Conservation (phyloP, 2,329 filamentous ascomycete species). For the Penicillium verrucosum region DNA sequence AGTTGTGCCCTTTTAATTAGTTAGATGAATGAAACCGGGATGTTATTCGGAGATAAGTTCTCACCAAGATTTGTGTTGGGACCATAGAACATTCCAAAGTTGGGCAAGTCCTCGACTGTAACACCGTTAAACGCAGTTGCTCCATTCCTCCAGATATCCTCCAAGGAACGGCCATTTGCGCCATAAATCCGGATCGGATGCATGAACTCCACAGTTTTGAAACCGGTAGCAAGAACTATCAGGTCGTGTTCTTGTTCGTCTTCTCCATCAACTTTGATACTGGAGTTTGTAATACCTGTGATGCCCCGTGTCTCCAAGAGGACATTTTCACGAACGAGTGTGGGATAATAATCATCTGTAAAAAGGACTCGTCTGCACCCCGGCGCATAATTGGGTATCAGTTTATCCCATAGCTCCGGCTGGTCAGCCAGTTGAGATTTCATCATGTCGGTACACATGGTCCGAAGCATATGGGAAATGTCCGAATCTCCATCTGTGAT, state of each 20-base stretch:
- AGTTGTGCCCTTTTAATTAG: constrained; percentile 47
- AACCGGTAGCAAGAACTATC: constrained; percentile 58
- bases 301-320: constrained; percentile 51
- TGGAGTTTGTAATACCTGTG: constrained; percentile 44
- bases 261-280: constrained; percentile 47
- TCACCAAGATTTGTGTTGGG: constrained; percentile 53
- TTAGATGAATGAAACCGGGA: background rate
- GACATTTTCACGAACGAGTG: constrained; percentile 19
- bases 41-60: background rate
- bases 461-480: constrained; percentile 43
- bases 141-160: constrained; percentile 54
- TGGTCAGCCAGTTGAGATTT: constrained; percentile 47
- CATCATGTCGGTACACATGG: constrained; percentile 40
- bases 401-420: constrained; percentile 51
- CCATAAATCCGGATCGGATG: constrained; percentile 55
- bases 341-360: constrained; percentile 21
- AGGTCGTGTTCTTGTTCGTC: constrained; percentile 51
- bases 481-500: constrained; percentile 40
- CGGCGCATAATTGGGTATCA: constrained; percentile 46
- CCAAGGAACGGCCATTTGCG: constrained; percentile 40
- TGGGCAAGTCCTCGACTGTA: constrained; percentile 52
- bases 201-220: constrained; percentile 58
- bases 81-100: constrained; percentile 58
- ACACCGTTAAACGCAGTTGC: constrained; percentile 53
- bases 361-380: constrained; percentile 21